Evolutionary conservation across 495 filamentous ascomycete genomes (phyloP), one percentile per base, ranked within the genome.

Genomic region (Xylaria bambusicola): DNA sequence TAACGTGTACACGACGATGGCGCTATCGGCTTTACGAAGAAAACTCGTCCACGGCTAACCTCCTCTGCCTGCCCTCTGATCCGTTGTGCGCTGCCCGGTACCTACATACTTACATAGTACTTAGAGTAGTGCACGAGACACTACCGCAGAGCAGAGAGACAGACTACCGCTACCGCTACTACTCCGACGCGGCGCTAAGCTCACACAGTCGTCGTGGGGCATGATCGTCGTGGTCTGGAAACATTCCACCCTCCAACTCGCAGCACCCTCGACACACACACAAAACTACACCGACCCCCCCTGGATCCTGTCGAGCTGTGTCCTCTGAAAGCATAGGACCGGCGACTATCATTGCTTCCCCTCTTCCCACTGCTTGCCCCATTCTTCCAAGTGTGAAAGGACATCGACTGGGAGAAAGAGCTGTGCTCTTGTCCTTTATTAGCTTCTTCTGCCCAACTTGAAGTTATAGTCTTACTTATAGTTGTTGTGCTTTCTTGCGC

Each of bases 191-290:
- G 29, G 29, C 38, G 40, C 52, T 56, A 56, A n/a, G 23, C 44
- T 23, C n/a, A n/a, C n/a, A n/a, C 23, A 33, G 48, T 56, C 35
- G 31, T 52, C 20, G 38, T 40, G 46, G 57, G 57, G 21, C 46
- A 60, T 52, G 57, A 60, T 60, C 57, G 57, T 47, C 48, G 57
- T 53, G 57, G 57, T 60, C 57, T 60, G 57, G 57, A 53, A 60
- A 60, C 57, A 50, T 58, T 58, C 45, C 56, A 58, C 56, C 50
- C 55, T 27, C 47, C 24, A n/a, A 59, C 24, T 27, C 36, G 48
- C 48, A 60, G 21, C 40, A 40, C n/a, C 52, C 31, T 52, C 57
- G 57, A 49, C 57, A 60, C 57, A 50, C 52, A 58, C 57, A 26
- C 33, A 60, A 60, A 52, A 35, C 57, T 47, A 31, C 52, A 46